Evolutionary conservation across 768 basidiomycete genomes (phyloP), one percentile per base, ranked within the genome.

Genomic region (Leccinum barrowsii): DNA sequence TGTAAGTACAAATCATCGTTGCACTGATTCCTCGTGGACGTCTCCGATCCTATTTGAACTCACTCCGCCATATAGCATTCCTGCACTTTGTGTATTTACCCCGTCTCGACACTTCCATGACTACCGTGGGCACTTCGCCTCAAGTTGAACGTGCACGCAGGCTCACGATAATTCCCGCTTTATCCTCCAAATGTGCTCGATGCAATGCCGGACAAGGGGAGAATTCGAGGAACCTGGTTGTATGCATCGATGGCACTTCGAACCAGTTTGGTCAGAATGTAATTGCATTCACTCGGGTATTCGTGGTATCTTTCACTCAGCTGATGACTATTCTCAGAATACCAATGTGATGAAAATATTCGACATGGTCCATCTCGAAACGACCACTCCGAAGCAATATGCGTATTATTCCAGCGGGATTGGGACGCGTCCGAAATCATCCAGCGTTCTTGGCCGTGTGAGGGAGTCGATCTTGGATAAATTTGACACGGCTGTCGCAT

Each of bases 401-500:
- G 37, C 37, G 4, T 40, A 40, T 40, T 40, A 40, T 40, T 40
- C 37, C 37, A 40, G 37, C 17, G 37, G 37, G 17, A 40, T 40
- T 40, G 37, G 37, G 37, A n/a, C 37, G 37, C 17, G 17, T 40
- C 37, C 37, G 37, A 40, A 40, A 40, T 40, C 37, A 40, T 40
- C 3, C 37, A 17, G 17, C 30, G 30, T 10, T 30, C 30, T 30
- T 30, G 30, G 30, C 30, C 30, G 30, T 30, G 30, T 30, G 30
- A 30, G 10, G 30, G 30, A 30, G 10, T 10, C 30, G 89, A 3
- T 40, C 17, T 40, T n/a, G 7, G 37, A 40, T 17, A 40, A 17
- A 40, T n/a, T 40, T n/a, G 37, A 40, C 37, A n/a, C 17, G 37
- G 37, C 37, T 40, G 37, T 40, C 37, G 37, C 37, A 40, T 40